A percentile compares a stretch with the other conserved stretches of the same genome.
Conservation (phyloP, 208 protist species). For the Herpetomonas tarakana region DNA sequence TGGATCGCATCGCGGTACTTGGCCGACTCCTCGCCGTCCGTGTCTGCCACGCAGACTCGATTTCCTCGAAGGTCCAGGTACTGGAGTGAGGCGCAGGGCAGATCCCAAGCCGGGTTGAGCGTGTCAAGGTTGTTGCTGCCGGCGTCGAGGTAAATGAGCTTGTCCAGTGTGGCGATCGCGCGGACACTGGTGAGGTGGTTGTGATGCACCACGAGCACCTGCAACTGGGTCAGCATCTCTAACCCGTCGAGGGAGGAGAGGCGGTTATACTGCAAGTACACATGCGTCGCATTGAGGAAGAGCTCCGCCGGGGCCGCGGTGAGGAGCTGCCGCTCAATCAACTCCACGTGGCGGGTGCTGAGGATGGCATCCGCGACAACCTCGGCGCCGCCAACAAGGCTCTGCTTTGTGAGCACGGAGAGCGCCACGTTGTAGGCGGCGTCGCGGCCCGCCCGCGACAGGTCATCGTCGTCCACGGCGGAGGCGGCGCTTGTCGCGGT, state of each 20-base stretch:
- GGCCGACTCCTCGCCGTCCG: neutral
- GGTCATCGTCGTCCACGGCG: neutral
- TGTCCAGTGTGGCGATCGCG: slow-evolving; percentile 36
- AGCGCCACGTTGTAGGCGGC: slow-evolving; percentile 9
- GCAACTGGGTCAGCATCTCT: slow-evolving; percentile 52
- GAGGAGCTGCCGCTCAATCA: slow-evolving; percentile 31
- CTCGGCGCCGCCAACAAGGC: slow-evolving; percentile 49
- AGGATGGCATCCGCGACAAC: slow-evolving; percentile 65
- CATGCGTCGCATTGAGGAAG: slow-evolving; percentile 72
- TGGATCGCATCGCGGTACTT: slow-evolving; percentile 3
- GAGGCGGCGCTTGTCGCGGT: neutral
- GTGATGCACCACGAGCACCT: slow-evolving; percentile 73
- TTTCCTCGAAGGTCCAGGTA: slow-evolving; percentile 60
- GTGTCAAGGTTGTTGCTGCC: slow-evolving; percentile 44
- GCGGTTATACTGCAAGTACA: slow-evolving; percentile 78
- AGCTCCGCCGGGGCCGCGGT: slow-evolving; percentile 38
- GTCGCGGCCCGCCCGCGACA: neutral
- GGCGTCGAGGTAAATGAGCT: slow-evolving; percentile 62
- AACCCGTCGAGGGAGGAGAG: slow-evolving; percentile 55
- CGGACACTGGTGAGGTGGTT: slow-evolving; percentile 50
- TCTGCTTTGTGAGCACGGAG: slow-evolving; percentile 31
- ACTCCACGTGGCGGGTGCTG: slow-evolving; percentile 45
- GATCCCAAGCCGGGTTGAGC: slow-evolving; percentile 29
- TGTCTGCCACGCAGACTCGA: slow-evolving; percentile 30
- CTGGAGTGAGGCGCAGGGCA: slow-evolving; percentile 43